phyloP scores from a whole-genome alignment of 441 rosid genomes.

The Hura crepitans region DNA sequence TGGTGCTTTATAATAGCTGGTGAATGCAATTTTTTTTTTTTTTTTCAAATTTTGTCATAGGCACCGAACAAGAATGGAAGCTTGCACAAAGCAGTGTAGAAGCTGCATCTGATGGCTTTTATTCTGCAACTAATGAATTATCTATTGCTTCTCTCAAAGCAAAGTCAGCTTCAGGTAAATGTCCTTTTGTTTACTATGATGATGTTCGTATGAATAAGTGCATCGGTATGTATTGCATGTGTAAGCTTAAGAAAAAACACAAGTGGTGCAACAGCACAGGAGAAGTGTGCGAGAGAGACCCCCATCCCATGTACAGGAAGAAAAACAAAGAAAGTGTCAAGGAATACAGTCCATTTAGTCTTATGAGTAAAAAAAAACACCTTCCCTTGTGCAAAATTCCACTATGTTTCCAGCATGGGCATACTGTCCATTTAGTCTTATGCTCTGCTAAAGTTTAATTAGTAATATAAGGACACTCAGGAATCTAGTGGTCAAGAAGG shows the following conservation, averaged over 20 bases:
- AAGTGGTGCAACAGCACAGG: not conserved
- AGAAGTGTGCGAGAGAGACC: not conserved
- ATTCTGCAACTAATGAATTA: conserved; percentile 76
- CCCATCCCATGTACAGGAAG: not conserved
- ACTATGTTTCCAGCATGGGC: not conserved
- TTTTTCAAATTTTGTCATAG: conserved; percentile 35
- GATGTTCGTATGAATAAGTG: not conserved
- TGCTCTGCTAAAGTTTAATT: not conserved
- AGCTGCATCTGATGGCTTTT: conserved; percentile 75
- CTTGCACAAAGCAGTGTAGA: conserved; percentile 80
- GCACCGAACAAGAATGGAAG: conserved; percentile 86
- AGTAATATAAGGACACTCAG: not conserved
- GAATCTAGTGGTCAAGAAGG: not conserved
- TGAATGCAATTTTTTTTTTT: conserved; percentile 3
- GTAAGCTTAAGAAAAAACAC: not conserved
- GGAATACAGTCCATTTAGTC: too few species aligned
- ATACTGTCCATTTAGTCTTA: not conserved
- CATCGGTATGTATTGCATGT: conserved; percentile 13
- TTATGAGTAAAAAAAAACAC: too few species aligned
- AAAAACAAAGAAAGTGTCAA: not conserved
- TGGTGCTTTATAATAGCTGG: conserved; percentile 12
- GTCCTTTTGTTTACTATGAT: conserved; percentile 23
- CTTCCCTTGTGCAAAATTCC: not conserved
- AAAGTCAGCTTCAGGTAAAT: conserved; percentile 85
- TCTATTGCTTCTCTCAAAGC: conserved; percentile 74